Conservation (phyloP, 129 eudicot species). For the Centella asiatica region DNA sequence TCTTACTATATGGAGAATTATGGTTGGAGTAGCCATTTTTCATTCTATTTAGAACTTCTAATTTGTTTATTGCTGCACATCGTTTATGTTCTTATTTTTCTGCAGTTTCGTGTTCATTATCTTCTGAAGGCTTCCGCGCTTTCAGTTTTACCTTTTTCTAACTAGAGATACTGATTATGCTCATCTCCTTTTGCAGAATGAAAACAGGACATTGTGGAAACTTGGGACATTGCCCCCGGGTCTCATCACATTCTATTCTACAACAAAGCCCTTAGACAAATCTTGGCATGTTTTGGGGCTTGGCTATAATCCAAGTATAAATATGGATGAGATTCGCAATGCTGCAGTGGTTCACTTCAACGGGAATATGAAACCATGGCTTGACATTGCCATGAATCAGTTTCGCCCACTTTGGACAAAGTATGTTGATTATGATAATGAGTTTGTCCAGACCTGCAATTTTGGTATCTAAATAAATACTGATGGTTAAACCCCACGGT, state of each 20-base stretch:
- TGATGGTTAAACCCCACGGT: conserved; percentile 14
- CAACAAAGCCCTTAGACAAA: conserved; percentile 16
- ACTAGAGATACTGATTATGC: conserved; percentile 1
- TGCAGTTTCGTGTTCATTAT: background rate
- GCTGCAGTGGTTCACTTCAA: conserved; percentile 20
- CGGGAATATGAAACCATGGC: conserved; percentile 24
- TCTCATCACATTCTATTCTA: conserved; percentile 15
- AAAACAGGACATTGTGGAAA: conserved; percentile 12
- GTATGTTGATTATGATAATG: conserved; percentile 20
- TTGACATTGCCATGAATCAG: conserved; percentile 21
- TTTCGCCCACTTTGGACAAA: conserved; percentile 20
- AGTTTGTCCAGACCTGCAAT: conserved; percentile 21
- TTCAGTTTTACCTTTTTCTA: background rate
- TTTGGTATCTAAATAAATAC: conserved; percentile 17
- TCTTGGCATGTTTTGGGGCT: conserved; percentile 24
- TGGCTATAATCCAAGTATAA: conserved; percentile 22
- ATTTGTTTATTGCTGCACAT: too few relatives aligned
- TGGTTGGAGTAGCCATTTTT: too few relatives aligned
- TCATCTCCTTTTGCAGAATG: conserved; percentile 24
- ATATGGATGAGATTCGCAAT: conserved; percentile 14
- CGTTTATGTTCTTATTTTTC: too few relatives aligned
- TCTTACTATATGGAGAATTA: background rate
- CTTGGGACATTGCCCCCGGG: conserved; percentile 19
- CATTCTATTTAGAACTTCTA: too few relatives aligned
- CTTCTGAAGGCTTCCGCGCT: background rate